Conservation (phyloP, 768 basidiomycete species). For the Lactarius indigo region DNA sequence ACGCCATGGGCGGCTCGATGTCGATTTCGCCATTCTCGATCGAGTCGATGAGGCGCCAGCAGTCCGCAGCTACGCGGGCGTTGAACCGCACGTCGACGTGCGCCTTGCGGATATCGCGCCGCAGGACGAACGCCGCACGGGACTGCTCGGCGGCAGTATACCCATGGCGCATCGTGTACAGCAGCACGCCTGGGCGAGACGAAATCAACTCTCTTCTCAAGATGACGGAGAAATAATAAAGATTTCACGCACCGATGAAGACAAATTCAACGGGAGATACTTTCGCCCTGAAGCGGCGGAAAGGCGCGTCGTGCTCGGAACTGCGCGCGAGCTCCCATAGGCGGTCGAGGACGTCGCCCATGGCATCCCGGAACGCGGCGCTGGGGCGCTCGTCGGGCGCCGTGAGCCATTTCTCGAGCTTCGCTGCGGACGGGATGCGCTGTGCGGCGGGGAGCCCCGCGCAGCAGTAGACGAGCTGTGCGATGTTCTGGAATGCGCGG, state of each 20-base stretch:
- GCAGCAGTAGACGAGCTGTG: slow-evolving; percentile 66
- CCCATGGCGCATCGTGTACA: slow-evolving; percentile 48
- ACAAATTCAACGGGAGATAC: slow-evolving; percentile 76
- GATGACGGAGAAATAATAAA: too few relatives aligned
- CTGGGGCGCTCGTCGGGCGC: slow-evolving; percentile 36
- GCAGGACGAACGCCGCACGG: slow-evolving; percentile 52
- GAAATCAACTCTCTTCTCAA: too few relatives aligned
- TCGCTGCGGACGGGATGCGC: slow-evolving; percentile 44
- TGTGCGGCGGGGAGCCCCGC: slow-evolving; percentile 42
- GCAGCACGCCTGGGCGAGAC: slow-evolving; percentile 52
- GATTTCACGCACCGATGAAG: slow-evolving; percentile 55
- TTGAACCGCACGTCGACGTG: slow-evolving; percentile 68
- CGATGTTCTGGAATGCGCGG: slow-evolving; percentile 73
- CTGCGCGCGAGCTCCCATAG: slow-evolving; percentile 52
- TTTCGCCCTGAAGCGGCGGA: slow-evolving; percentile 43
- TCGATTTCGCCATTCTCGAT: slow-evolving; percentile 29
- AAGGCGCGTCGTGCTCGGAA: slow-evolving; percentile 32
- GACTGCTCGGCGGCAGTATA: slow-evolving; percentile 47
- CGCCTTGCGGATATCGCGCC: slow-evolving; percentile 49
- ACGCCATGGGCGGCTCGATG: background rate
- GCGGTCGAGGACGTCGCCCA: slow-evolving; percentile 49
- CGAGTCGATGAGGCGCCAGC: slow-evolving; percentile 55
- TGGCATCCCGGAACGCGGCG: slow-evolving; percentile 47
- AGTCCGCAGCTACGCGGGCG: slow-evolving; percentile 44
- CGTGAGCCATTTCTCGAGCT: slow-evolving; percentile 48